Evolutionary conservation across 805 yeast genomes (phyloP).

Genomic region (Monosporozyma aerobia): DNA sequence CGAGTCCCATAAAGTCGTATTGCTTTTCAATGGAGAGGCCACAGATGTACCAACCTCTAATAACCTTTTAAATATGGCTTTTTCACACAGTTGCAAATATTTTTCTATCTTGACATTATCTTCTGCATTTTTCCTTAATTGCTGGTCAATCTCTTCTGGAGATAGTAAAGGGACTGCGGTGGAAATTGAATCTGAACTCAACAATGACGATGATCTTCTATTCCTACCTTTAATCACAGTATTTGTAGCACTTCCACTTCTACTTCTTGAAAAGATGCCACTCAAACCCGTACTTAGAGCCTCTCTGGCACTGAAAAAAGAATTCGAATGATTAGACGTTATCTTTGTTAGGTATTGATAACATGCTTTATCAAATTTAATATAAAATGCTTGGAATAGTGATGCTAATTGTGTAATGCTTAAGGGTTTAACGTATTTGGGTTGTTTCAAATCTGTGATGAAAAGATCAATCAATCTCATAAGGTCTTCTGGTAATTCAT

Average conservation of each 20-base stretch:
- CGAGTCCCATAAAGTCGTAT: not conserved
- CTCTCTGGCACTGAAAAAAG: conserved; percentile 22
- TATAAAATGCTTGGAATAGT: conserved; percentile 26
- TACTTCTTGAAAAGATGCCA: conserved; percentile 30
- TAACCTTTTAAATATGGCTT: conserved; percentile 20
- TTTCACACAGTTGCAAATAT: conserved; percentile 27
- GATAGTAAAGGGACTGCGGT: conserved; percentile 21
- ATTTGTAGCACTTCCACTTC: conserved; percentile 5
- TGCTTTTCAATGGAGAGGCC: conserved; percentile 6
- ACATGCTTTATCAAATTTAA: conserved; percentile 23
- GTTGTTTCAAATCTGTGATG: conserved; percentile 28
- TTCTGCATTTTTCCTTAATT: conserved; percentile 19
- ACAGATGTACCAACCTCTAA: conserved; percentile 28
- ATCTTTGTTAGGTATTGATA: conserved; percentile 18
- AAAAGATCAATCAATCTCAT: conserved; percentile 21
- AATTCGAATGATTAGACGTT: not conserved
- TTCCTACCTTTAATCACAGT: conserved; percentile 8
- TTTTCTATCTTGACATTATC: conserved; percentile 22
- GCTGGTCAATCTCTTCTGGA: conserved; percentile 25
- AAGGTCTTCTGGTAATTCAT: conserved; percentile 22
- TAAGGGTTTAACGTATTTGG: conserved; percentile 27
- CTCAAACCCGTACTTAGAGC: conserved; percentile 28
- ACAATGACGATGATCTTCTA: conserved; percentile 26
- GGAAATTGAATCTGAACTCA: conserved; percentile 18
- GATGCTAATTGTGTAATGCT: conserved; percentile 22